phyloP scores from a whole-genome alignment of 768 basidiomycete genomes.

The Amanita rimosa region DNA sequence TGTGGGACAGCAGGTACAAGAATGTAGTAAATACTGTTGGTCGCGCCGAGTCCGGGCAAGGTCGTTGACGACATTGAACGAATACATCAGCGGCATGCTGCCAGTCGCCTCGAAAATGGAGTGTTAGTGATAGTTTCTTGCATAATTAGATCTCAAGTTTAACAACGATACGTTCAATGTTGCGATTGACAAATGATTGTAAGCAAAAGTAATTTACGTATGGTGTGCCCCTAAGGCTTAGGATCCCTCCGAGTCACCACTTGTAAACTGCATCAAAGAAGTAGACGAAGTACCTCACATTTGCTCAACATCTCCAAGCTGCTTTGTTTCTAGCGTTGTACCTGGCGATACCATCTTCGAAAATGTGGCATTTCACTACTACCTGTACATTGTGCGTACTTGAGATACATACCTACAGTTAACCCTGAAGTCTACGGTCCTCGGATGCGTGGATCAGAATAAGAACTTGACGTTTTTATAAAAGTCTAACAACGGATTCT shows the following conservation, averaged over 20 bases:
- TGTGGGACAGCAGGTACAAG: slow-evolving; percentile 82
- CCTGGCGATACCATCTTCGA: too few relatives aligned
- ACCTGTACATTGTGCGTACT: slow-evolving; percentile 57
- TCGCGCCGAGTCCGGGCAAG: too few relatives aligned
- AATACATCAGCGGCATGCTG: slow-evolving; percentile 48
- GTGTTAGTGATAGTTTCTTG: slow-evolving; percentile 31
- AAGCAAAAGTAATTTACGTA: slow-evolving; percentile 9
- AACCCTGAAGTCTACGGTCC: neutral
- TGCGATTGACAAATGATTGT: slow-evolving; percentile 85
- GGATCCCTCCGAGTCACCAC: slow-evolving; percentile 70
- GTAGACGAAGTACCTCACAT: slow-evolving; percentile 79
- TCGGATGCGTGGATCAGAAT: slow-evolving; percentile 34
- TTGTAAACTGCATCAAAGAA: slow-evolving; percentile 66
- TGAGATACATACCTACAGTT: slow-evolving; percentile 10
- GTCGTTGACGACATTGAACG: slow-evolving; percentile 69
- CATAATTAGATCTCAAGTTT: slow-evolving; percentile 34
- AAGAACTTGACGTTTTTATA: slow-evolving; percentile 93
- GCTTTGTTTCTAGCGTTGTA: too few relatives aligned
- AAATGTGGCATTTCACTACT: slow-evolving; percentile 77
- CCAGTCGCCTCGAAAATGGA: slow-evolving; percentile 53
- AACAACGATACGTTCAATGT: slow-evolving; percentile 57
- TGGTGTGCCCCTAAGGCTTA: slow-evolving; percentile 28
- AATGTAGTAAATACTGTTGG: slow-evolving; percentile 75
- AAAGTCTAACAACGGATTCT: slow-evolving; percentile 82
- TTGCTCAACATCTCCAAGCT: too few relatives aligned